Conservation (phyloP, 1,284 basidiomycete genomes). For the Cronartium quercuum region DNA sequence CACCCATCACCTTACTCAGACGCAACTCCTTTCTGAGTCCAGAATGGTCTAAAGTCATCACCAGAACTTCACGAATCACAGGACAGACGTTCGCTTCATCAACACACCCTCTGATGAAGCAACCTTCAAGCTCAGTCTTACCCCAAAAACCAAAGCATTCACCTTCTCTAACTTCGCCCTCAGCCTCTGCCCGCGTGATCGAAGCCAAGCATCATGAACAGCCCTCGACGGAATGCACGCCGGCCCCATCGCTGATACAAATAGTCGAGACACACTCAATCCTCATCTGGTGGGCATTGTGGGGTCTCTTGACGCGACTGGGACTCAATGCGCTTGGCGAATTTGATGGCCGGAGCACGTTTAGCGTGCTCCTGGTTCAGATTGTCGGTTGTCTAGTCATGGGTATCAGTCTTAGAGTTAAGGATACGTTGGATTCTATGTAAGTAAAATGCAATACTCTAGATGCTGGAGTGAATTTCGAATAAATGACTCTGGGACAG, state of each 20-base stretch:
- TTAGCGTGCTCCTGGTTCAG: slow-evolving; percentile 79
- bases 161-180: too few relatives aligned
- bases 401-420: slow-evolving; percentile 67
- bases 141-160: too few relatives aligned
- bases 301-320: slow-evolving; percentile 50
- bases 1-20: too few relatives aligned
- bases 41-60: too few relatives aligned
- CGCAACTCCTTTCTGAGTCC: too few relatives aligned
- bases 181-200: too few relatives aligned
- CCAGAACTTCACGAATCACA: too few relatives aligned
- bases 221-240: too few relatives aligned
- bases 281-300: slow-evolving; percentile 48
- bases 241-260: background rate
- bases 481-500: background rate
- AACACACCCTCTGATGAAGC: too few relatives aligned
- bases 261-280: slow-evolving; percentile 45
- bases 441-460: slow-evolving; percentile 52
- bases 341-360: slow-evolving; percentile 70
- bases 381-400: slow-evolving; percentile 84
- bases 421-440: slow-evolving; percentile 66
- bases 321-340: slow-evolving; percentile 52
- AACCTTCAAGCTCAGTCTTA: too few relatives aligned
- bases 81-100: too few relatives aligned
- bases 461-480: background rate
- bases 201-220: too few relatives aligned